Base-by-base conservation (phyloP, 23 red algal species). In the Gracilaria caudata region DNA sequence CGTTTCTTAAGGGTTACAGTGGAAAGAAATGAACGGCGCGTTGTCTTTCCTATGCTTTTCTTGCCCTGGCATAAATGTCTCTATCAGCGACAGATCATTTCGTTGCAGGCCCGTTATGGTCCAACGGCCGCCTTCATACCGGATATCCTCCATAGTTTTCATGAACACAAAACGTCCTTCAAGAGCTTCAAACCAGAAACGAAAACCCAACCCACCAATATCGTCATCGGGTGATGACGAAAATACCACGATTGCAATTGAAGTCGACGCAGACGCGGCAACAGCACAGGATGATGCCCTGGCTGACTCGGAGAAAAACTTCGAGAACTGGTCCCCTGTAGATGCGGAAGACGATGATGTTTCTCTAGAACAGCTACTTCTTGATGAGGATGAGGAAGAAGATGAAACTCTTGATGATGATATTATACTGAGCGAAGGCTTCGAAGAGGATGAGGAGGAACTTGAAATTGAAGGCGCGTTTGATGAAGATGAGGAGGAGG, bases 401-500 rank as follows among this genome's bases (percentile, higher is more conserved):
- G 30, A 66, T 14, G 32, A 80, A 39, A 37, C 36, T 17, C 51
- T 63, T 10, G 77, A 63, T 60, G 56, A 33, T 4, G 77, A 80
- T 24, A 26, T 63, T 63, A 16, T 80, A 20, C 24, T 75, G 33
- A 49, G 26, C 26, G 70, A 29, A 11, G 70, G 13, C 0, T 75
- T 49, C 19, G 29, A 75, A 26, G 70, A 75, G 19, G 70, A 75
- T 36, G 0, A 38, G 1, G 70, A 30, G 9, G 70, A 75, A 3
- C 37, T 75, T 49, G 43, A 13, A 1, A 49, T 47, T 14, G 33
- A 47, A 5, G 70, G 13, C 28, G 56, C 51, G 9, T 63, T 80
- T 44, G 77, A 80, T 55, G 80, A 71, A 49, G 80, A 71, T 0
- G 51, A 75, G 17, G 73, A 89, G 14, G 72, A 66, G 20, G 85